Evolutionary conservation across 2,329 filamentous ascomycete species (phyloP).

Genomic region (Didymella pinodella): DNA sequence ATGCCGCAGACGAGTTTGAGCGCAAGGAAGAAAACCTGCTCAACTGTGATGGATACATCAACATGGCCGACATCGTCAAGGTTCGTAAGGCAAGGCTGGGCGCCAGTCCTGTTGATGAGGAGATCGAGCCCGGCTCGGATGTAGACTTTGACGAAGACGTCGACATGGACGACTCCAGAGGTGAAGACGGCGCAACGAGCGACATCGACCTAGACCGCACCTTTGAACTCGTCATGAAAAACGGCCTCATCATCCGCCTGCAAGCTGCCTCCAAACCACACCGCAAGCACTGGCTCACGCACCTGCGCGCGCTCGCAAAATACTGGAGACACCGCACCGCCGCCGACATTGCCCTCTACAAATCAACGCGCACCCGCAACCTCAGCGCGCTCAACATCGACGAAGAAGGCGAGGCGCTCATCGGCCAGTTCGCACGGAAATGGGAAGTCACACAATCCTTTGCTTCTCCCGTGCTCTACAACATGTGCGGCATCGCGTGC

Average conservation of each 20-base stretch:
- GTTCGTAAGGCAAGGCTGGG: conserved; percentile 64
- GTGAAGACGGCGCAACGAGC: conserved; percentile 62
- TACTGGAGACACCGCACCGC: conserved; percentile 69
- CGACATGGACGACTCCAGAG: conserved; percentile 50
- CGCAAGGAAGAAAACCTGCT: conserved; percentile 66
- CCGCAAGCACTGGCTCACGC: conserved; percentile 68
- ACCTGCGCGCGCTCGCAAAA: conserved; percentile 63
- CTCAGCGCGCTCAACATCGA: conserved; percentile 68
- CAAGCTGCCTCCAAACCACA: conserved; percentile 65
- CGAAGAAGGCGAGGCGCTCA: conserved; percentile 68
- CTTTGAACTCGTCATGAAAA: conserved; percentile 69
- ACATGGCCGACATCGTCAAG: conserved; percentile 64
- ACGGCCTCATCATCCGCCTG: conserved; percentile 68
- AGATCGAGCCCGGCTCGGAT: conserved; percentile 60
- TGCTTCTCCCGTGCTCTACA: conserved; percentile 70
- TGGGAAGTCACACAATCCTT: conserved; percentile 72
- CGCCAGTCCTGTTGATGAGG: conserved; percentile 61
- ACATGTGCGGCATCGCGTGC: conserved; percentile 70
- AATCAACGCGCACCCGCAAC: conserved; percentile 65
- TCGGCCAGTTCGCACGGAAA: conserved; percentile 72
- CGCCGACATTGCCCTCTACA: conserved; percentile 65
- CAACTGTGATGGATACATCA: conserved; percentile 69
- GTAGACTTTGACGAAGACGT: conserved; percentile 64
- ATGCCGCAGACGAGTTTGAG: conserved; percentile 66
- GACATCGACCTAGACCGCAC: conserved; percentile 65